A percentile compares a stretch with the other conserved stretches of the same genome.
These are phyloP conservation scores for Cyclotella kingstonii DNA, from an alignment of 108 stramenopile species.

Conservation along the genomic window DNA sequence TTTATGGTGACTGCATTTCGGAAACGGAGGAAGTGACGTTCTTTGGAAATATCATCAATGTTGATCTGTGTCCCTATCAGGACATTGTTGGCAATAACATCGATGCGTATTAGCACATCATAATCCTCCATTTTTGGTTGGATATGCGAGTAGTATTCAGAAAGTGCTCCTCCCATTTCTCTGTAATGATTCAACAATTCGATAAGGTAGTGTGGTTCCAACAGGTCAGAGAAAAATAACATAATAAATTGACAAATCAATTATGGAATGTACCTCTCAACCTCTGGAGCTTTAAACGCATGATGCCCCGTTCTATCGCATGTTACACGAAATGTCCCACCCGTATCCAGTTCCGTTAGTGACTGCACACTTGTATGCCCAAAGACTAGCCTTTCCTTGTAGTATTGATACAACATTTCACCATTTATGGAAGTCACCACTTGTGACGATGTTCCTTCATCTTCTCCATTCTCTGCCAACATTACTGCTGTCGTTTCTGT, in stretches of 20 bases:
- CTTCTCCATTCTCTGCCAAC: constrained; percentile 1
- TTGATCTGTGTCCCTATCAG: constrained; percentile 67
- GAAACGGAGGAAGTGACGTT: constrained; percentile 59
- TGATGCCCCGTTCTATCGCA: constrained; percentile 67
- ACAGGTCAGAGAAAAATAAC: neutral
- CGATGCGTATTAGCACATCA: constrained; percentile 58
- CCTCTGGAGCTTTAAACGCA: constrained; percentile 52
- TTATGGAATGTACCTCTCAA: constrained; percentile 51
- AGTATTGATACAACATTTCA: constrained; percentile 59
- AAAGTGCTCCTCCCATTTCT: constrained; percentile 68
- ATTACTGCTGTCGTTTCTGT: too few species aligned
- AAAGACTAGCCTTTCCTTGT: constrained; percentile 44
- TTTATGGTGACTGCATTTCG: constrained; percentile 74
- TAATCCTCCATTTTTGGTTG: constrained; percentile 68
- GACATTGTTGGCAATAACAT: constrained; percentile 52
- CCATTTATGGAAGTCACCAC: constrained; percentile 28
- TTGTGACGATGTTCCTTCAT: neutral
- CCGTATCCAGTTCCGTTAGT: constrained; percentile 23
- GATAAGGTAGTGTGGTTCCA: neutral
- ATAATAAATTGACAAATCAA: too few species aligned
- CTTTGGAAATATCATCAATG: constrained; percentile 60
- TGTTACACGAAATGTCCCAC: constrained; percentile 56
- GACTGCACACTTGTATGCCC: constrained; percentile 18
- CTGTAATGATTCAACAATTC: too few species aligned
- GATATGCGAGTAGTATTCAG: constrained; percentile 45